Evolutionary conservation across 192 early-diverging fungal species (phyloP).

Genomic region (Umbelopsis isabellina): DNA sequence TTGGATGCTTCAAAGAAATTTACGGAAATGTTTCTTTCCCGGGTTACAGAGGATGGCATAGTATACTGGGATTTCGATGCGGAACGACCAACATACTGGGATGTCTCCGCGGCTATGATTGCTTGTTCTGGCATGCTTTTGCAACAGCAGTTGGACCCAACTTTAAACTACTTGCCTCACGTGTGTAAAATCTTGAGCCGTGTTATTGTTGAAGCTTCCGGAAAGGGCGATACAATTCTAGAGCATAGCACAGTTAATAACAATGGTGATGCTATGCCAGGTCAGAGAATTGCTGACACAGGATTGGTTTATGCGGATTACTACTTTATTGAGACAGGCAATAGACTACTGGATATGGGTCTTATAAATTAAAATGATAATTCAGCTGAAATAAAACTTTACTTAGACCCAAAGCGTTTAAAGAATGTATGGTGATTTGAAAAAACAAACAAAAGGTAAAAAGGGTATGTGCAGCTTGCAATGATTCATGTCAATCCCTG

Average conservation of each 20-base stretch:
- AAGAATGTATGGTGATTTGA: not conserved
- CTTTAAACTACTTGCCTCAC: not conserved
- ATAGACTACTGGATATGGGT: conserved; percentile 13
- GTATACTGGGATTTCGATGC: conserved; percentile 20
- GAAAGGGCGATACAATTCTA: conserved; percentile 6
- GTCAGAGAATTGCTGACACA: conserved; percentile 14
- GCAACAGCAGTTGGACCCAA: conserved; percentile 8
- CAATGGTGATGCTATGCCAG: not conserved
- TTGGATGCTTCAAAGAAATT: conserved; percentile 12
- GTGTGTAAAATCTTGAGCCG: conserved; percentile 2
- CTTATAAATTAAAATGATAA: not conserved
- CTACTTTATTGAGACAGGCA: conserved; percentile 12
- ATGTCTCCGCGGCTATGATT: conserved; percentile 22
- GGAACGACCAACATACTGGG: conserved; percentile 11
- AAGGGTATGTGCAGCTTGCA: not conserved
- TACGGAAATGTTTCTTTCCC: conserved; percentile 9
- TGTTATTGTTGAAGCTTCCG: not conserved
- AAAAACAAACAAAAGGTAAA: not conserved
- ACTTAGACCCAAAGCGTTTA: too few species aligned
- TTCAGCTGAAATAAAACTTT: too few species aligned
- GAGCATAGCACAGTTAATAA: conserved; percentile 20
- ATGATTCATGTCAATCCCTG: not conserved
- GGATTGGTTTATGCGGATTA: conserved; percentile 22
- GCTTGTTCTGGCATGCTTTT: conserved; percentile 22
- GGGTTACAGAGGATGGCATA: conserved; percentile 5